phyloP scores from a whole-genome alignment of 208 protist genomes.

The Acanthamoeba rhysodes region DNA sequence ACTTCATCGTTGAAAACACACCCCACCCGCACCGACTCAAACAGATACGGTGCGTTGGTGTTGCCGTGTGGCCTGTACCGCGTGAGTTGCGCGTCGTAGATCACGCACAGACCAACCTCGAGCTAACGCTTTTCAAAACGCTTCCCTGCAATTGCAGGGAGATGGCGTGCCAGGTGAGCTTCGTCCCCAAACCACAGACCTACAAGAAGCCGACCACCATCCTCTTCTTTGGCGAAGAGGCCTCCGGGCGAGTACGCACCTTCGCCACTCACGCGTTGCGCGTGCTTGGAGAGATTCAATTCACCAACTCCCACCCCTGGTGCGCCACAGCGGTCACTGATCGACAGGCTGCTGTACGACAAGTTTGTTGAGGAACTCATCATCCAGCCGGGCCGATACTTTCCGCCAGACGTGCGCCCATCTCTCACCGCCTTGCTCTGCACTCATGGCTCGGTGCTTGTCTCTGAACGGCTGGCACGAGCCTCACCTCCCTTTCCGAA shows the following conservation, averaged over 20 bases:
- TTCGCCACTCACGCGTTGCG: neutral
- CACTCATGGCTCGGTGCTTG: neutral
- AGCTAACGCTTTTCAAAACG: neutral
- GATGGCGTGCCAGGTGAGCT: slow-evolving; percentile 24
- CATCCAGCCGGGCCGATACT: neutral
- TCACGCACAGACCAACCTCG: neutral
- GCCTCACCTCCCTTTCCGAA: neutral
- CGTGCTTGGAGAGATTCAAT: neutral
- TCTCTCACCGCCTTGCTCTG: neutral
- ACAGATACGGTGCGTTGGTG: neutral
- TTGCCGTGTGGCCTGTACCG: neutral
- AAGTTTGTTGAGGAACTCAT: neutral
- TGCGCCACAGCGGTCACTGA: neutral
- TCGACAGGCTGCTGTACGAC: slow-evolving; percentile 21
- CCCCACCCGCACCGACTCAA: slow-evolving; percentile 1
- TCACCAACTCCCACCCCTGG: neutral
- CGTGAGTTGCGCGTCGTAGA: no score
- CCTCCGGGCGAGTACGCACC: neutral
- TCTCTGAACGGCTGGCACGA: neutral
- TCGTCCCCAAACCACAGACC: slow-evolving; percentile 28
- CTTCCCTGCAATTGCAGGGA: neutral
- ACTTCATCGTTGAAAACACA: slow-evolving; percentile 15
- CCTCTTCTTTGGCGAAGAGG: slow-evolving; percentile 42
- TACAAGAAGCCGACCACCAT: slow-evolving; percentile 32
- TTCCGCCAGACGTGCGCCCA: slow-evolving; percentile 1